These are phyloP conservation scores for Apophysomyces trapeziformis DNA, from an alignment of 371 early-diverging fungal genomes.

Conservation along the genomic window DNA sequence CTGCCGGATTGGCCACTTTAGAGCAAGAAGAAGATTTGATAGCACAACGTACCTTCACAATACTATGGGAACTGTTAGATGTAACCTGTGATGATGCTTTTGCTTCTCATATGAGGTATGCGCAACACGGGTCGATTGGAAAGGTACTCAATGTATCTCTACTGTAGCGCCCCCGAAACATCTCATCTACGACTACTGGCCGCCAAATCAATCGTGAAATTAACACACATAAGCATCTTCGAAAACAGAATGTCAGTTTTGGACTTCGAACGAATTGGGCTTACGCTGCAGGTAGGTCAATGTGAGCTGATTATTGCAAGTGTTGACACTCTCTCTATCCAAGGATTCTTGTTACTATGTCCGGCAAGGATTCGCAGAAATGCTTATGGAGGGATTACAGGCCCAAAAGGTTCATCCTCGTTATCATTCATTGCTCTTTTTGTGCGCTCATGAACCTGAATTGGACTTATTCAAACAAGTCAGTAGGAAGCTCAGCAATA, in stretches of 20 bases:
- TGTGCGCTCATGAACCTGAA: conserved; percentile 91
- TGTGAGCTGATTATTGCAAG: not conserved
- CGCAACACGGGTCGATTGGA: no score
- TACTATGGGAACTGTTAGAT: conserved; percentile 37
- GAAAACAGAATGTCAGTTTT: conserved; percentile 55
- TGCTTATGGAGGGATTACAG: conserved; percentile 73
- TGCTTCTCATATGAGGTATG: conserved; percentile 25
- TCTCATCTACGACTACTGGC: conserved; percentile 68
- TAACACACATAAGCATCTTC: conserved; percentile 58
- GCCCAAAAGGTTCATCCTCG: conserved; percentile 64
- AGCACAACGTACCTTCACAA: conserved; percentile 22
- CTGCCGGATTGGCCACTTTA: conserved; percentile 20
- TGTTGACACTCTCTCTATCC: conserved; percentile 9
- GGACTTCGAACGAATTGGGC: conserved; percentile 63
- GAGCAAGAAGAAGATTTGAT: conserved; percentile 20
- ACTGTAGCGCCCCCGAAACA: conserved; percentile 41
- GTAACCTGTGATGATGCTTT: conserved; percentile 32
- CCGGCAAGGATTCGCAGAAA: conserved; percentile 73
- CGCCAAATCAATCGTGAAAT: conserved; percentile 66
- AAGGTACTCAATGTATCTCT: not conserved
- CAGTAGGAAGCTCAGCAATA: not conserved
- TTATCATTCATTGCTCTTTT: conserved; percentile 71
- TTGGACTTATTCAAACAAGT: conserved; percentile 52
- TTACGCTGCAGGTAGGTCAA: conserved; percentile 58
- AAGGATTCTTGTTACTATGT: conserved; percentile 85